Percentiles rank a stretch among this genome's conserved stretches.
phyloP scores from a whole-genome alignment of 192 early-diverging fungal genomes.

The Spinellus fusiger region DNA sequence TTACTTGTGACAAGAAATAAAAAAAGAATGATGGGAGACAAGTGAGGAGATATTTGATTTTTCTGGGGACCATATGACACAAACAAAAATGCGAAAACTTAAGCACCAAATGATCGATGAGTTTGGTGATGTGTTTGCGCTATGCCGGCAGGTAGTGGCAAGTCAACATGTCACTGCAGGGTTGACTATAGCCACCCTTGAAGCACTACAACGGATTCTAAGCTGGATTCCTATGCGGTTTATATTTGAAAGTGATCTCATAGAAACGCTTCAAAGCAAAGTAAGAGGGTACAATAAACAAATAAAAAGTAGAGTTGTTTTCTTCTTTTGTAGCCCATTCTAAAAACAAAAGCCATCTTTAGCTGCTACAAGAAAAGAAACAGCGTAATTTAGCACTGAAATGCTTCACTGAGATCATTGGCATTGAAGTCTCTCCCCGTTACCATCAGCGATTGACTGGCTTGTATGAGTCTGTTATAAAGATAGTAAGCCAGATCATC shows the following conservation, averaged over 20 bases:
- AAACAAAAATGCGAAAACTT: constrained; percentile 18
- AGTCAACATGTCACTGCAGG: background rate
- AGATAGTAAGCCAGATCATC: background rate
- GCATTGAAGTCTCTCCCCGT: background rate
- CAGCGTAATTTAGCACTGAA: constrained; percentile 7
- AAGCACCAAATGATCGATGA: constrained; percentile 14
- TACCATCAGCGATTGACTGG: background rate
- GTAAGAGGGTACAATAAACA: background rate
- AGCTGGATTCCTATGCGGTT: constrained; percentile 17
- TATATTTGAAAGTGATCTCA: constrained; percentile 7
- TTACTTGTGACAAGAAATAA: background rate
- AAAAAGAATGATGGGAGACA: background rate
- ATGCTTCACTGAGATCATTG: constrained; percentile 15
- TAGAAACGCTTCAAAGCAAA: constrained; percentile 4
- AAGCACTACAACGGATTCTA: constrained; percentile 3
- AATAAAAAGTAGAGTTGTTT: background rate
- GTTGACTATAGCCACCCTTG: background rate
- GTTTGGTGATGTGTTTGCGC: constrained; percentile 5
- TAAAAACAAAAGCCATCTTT: too few relatives aligned
- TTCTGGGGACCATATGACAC: constrained; percentile 12
- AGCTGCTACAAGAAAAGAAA: background rate
- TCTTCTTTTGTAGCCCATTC: too few relatives aligned
- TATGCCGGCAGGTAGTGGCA: constrained; percentile 5
- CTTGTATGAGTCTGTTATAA: constrained; percentile 3
- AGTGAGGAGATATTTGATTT: constrained; percentile 26